These are phyloP conservation scores for Triticum monococcum DNA, from an alignment of 176 grass and related monocot species.

Conservation along the genomic window DNA sequence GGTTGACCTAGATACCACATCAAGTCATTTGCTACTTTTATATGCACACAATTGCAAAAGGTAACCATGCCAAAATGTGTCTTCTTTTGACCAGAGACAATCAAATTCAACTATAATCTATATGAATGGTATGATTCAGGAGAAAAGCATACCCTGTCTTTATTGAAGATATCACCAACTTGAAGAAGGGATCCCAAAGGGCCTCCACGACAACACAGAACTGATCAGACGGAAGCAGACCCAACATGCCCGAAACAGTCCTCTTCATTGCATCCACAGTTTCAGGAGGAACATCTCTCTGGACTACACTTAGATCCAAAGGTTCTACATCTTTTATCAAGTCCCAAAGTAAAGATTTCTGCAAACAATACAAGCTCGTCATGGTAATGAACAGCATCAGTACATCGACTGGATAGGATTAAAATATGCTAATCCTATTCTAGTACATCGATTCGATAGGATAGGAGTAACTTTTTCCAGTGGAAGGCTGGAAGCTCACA, in stretches of 20 bases:
- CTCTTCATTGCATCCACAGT: constrained; percentile 92
- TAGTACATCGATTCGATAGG: background rate
- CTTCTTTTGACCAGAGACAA: constrained; percentile 14
- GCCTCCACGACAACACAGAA: constrained; percentile 83
- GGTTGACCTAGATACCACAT: background rate
- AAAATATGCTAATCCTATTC: constrained; percentile 6
- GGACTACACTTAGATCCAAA: constrained; percentile 72
- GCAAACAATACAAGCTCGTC: constrained; percentile 13
- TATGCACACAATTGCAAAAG: constrained; percentile 3
- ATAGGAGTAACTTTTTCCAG: background rate
- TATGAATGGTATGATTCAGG: background rate
- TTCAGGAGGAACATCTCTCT: constrained; percentile 82
- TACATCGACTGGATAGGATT: background rate
- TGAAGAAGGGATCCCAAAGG: constrained; percentile 84
- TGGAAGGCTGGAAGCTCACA: background rate
- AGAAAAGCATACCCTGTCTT: constrained; percentile 84
- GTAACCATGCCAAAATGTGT: background rate
- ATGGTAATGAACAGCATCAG: background rate
- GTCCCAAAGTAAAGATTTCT: constrained; percentile 81
- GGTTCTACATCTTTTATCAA: constrained; percentile 94
- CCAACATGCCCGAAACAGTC: constrained; percentile 94
- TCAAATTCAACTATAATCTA: constrained; percentile 9
- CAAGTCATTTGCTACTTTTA: background rate
- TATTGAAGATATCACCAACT: constrained; percentile 85
- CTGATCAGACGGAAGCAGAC: constrained; percentile 85